Conservation (phyloP, 1,284 basidiomycete genomes). For the Pseudozyma tsukubaensis region DNA sequence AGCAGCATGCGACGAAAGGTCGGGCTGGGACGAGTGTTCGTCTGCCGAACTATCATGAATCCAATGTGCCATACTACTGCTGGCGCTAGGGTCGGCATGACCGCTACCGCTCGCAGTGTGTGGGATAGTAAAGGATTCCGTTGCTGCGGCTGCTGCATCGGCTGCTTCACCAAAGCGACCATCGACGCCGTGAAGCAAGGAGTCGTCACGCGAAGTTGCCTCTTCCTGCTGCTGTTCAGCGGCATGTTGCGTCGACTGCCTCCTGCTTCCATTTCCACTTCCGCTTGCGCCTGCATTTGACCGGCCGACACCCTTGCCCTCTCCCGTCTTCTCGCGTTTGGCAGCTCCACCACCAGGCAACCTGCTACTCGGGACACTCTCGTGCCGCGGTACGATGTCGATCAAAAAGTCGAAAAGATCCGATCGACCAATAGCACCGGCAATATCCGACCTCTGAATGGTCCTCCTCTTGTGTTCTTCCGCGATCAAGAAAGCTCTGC, state of each 20-base stretch:
- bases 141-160: constrained; percentile 17
- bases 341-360: constrained; percentile 47
- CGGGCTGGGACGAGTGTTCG: constrained; percentile 37
- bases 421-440: constrained; percentile 61
- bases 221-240: constrained; percentile 1
- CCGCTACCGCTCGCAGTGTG: constrained; percentile 13
- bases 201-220: constrained; percentile 8
- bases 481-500: constrained; percentile 66
- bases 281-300: constrained; percentile 19
- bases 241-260: constrained; percentile 10
- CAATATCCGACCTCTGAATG: constrained; percentile 65
- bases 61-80: constrained; percentile 41
- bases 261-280: constrained; percentile 20
- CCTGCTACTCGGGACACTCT: constrained; percentile 52
- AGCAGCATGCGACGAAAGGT: constrained; percentile 13
- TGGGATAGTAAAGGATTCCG: constrained; percentile 33
- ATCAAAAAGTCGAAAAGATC: constrained; percentile 69
- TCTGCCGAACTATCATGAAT: constrained; percentile 37
- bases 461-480: constrained; percentile 66
- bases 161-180: neutral
- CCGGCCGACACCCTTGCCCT: constrained; percentile 32
- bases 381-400: constrained; percentile 65
- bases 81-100: constrained; percentile 13
- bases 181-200: constrained; percentile 15
- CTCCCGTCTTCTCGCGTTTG: constrained; percentile 48